These are phyloP conservation scores for Cercospora zeae-maydis DNA, from an alignment of 2,329 filamentous ascomycete genomes.

Conservation along the genomic window DNA sequence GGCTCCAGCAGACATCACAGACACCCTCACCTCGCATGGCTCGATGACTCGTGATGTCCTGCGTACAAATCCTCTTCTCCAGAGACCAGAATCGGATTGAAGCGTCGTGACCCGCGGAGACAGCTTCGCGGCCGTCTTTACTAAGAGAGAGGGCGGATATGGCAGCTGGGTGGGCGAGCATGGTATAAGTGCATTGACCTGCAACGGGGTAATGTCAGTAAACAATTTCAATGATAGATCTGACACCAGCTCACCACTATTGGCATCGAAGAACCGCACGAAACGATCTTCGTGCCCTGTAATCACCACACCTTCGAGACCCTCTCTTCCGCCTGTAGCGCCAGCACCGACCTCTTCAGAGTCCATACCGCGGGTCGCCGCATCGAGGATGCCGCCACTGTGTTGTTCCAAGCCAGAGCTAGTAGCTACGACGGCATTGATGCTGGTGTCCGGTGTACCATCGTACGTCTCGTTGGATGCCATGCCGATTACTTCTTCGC, in stretches of 20 bases:
- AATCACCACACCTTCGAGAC: conserved; percentile 87
- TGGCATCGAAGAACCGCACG: conserved; percentile 96
- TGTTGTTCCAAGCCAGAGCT: conserved; percentile 66
- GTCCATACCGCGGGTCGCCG: conserved; percentile 59
- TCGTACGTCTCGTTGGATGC: conserved; percentile 92
- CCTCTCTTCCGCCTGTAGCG: conserved; percentile 72
- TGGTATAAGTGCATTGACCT: conserved; percentile 99
- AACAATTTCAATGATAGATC: not conserved
- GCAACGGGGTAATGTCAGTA: conserved; percentile 16
- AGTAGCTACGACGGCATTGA: conserved; percentile 88
- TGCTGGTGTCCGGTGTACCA: conserved; percentile 73
- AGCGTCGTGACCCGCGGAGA: conserved; percentile 93
- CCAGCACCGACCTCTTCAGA: conserved; percentile 73
- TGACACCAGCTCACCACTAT: conserved; percentile 71
- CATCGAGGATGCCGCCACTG: conserved; percentile 54
- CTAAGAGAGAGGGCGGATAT: conserved; percentile 90
- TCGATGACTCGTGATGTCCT: conserved; percentile 89
- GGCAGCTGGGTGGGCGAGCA: conserved; percentile 91
- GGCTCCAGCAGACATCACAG: conserved; percentile 91
- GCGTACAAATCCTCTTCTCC: conserved; percentile 90
- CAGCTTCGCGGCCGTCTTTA: conserved; percentile 88
- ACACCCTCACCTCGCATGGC: conserved; percentile 96
- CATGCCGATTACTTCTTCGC: conserved; percentile 90
- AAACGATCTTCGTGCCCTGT: conserved; percentile 95
- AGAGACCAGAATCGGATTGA: conserved; percentile 95